Conservation (phyloP, 2,329 filamentous ascomycete genomes). For the Colletotrichum endophyticum region DNA sequence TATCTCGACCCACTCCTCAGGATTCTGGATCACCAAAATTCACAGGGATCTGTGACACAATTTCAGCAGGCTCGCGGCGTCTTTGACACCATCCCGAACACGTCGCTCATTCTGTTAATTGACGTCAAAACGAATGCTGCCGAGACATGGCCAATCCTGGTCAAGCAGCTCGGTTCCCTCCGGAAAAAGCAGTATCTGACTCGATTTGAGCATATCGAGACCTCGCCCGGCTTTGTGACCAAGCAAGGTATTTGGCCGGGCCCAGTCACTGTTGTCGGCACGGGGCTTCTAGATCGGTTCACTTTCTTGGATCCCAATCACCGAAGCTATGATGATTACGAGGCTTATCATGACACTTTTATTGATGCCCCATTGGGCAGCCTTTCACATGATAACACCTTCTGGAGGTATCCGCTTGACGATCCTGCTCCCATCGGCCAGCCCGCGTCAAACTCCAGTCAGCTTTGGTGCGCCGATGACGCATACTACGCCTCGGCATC, state of each 20-base stretch:
- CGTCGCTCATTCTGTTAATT: constrained; percentile 66
- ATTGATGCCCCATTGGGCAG: constrained; percentile 66
- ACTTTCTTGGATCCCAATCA: constrained; percentile 46
- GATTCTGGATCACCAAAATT: constrained; percentile 56
- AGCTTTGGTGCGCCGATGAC: background rate
- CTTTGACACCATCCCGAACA: constrained; percentile 54
- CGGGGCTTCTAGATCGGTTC: constrained; percentile 49
- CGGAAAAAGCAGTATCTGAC: constrained; percentile 61
- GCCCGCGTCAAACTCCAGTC: too few species aligned
- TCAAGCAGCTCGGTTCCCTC: constrained; percentile 59
- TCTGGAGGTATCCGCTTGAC: background rate
- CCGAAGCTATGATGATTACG: constrained; percentile 41
- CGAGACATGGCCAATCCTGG: constrained; percentile 49
- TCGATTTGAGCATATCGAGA: constrained; percentile 49
- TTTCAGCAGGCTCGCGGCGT: constrained; percentile 52
- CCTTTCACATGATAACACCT: constrained; percentile 23
- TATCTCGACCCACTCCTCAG: constrained; percentile 69
- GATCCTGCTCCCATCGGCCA: too few species aligned
- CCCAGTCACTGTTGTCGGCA: constrained; percentile 71
- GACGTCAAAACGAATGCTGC: constrained; percentile 68
- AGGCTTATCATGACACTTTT: constrained; percentile 64
- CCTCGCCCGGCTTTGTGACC: constrained; percentile 23
- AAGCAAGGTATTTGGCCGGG: constrained; percentile 28
- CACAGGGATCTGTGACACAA: constrained; percentile 48
- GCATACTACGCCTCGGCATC: constrained; percentile 68